Percentiles rank a stretch among this genome's conserved stretches.
Evolutionary conservation across 2,329 filamentous ascomycete species (phyloP).

Genomic region (Colletotrichum echinochloae): DNA sequence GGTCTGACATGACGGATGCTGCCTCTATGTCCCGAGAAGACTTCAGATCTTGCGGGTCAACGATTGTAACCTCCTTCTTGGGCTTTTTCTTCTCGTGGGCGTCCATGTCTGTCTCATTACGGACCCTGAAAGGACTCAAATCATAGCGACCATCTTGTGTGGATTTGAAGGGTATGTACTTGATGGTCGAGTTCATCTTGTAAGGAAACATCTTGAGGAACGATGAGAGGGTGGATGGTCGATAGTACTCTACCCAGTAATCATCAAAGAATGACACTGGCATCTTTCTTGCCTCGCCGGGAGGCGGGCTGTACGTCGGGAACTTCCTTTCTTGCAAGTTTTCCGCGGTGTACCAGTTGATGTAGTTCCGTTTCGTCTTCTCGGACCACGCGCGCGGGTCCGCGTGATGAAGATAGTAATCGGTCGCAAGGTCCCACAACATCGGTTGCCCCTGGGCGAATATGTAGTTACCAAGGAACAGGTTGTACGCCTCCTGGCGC

Average conservation of each 20-base stretch:
- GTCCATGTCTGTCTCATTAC: constrained; percentile 72
- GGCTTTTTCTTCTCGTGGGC: constrained; percentile 69
- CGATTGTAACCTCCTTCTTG: constrained; percentile 77
- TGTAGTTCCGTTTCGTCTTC: constrained; percentile 77
- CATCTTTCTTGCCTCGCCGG: constrained; percentile 53
- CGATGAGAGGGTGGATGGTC: constrained; percentile 86
- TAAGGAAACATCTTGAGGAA: constrained; percentile 93
- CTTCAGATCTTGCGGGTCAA: constrained; percentile 66
- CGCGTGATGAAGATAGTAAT: constrained; percentile 95
- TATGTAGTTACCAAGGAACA: constrained; percentile 96
- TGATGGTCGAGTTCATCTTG: constrained; percentile 90
- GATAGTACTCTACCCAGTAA: constrained; percentile 98
- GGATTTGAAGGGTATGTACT: constrained; percentile 81
- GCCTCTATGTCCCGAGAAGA: constrained; percentile 47
- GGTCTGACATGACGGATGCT: constrained; percentile 28
- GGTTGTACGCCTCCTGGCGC: constrained; percentile 95
- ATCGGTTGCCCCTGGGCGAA: constrained; percentile 89
- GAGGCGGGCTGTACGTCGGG: constrained; percentile 64
- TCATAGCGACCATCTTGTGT: constrained; percentile 82
- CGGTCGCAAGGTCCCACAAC: constrained; percentile 95
- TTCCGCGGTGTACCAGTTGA: constrained; percentile 86
- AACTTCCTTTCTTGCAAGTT: constrained; percentile 74
- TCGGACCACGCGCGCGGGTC: constrained; percentile 81
- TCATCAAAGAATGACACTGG: constrained; percentile 80
- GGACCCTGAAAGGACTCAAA: constrained; percentile 87